Evolutionary conservation across 176 grass and related monocot genomes (phyloP), one percentile per base, ranked within the genome.

Genomic region (Eleusine indica): DNA sequence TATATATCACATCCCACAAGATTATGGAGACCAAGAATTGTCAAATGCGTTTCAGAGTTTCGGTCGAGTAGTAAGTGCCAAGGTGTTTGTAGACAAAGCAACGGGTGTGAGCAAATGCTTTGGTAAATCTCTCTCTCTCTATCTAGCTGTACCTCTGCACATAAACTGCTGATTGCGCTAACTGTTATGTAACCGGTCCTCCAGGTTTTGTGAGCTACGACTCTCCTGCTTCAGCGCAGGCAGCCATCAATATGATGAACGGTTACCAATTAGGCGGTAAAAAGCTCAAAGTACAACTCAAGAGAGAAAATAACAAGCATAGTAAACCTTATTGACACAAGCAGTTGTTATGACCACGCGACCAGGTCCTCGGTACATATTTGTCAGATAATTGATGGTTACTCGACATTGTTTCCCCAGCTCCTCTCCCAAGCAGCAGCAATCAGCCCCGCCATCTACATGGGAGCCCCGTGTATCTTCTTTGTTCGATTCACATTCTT

Each of bases 141-240:
- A 9, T 22, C 39, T 21, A 5, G 25, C 21, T 22, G 15, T 44
- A 22, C 13, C 60, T 1, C 4, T 46, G 57, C 9, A 30, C 56
- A 1, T 49, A 21, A 9, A 37, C 4, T 47, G 22, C 40, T 88
- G 18, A 58, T 6, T 51, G 19, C 41, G 25, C 44, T 70, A 85
- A 68, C 39, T 18, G 66, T 1, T 6, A 19, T 70, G 10, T 44
- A 2, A 71, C 51, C 1, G 5, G 15, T 0, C 3, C 4, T 78
- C 72, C 73, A 97, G 92, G 97, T 92, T 99, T 99, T 56, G 97
- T 99, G 66, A 99, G 97, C 94, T 99, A 96, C 19, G 93, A 96
- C 42, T 91, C 91, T 46, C 89, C 89, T 25, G 78, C 82, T 3
- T 89, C 93, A 9, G 97, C 97, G 5, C 93, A 97, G 87, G 41